These are phyloP conservation scores for Paecilomyces sp. DNA, from an alignment of 2,329 filamentous ascomycete species.

Conservation along the genomic window DNA sequence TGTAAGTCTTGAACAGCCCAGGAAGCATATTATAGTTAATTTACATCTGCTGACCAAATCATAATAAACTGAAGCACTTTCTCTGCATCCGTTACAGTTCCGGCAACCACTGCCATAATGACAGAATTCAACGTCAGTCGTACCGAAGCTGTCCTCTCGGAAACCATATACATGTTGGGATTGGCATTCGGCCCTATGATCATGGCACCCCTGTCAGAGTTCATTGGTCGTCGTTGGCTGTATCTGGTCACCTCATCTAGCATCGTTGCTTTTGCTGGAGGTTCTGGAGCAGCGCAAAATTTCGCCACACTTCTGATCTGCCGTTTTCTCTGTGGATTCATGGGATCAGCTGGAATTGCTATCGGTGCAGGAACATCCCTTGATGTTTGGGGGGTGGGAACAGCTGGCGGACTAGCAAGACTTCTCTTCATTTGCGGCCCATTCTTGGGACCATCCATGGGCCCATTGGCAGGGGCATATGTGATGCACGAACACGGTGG, in stretches of 20 bases:
- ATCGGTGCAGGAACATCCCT: slow-evolving; percentile 65
- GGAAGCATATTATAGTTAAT: background rate
- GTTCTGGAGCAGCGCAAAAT: slow-evolving; percentile 47
- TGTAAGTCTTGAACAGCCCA: slow-evolving; percentile 5
- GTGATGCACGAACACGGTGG: slow-evolving; percentile 25
- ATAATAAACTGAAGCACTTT: slow-evolving; percentile 3
- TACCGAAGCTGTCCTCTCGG: slow-evolving; percentile 22
- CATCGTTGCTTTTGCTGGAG: slow-evolving; percentile 30
- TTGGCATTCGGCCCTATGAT: slow-evolving; percentile 29
- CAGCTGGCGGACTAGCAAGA: slow-evolving; percentile 1
- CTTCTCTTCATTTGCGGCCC: slow-evolving; percentile 43
- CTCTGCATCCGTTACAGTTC: slow-evolving; percentile 1
- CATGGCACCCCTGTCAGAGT: slow-evolving; percentile 29
- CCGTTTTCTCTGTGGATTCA: slow-evolving; percentile 70
- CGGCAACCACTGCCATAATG: slow-evolving; percentile 4
- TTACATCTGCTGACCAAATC: slow-evolving; percentile 2
- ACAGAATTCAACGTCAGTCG: slow-evolving; percentile 10
- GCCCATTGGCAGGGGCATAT: slow-evolving; percentile 10
- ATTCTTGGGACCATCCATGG: slow-evolving; percentile 52
- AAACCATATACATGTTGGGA: slow-evolving; percentile 30
- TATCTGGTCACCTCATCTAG: slow-evolving; percentile 27
- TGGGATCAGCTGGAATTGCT: slow-evolving; percentile 58
- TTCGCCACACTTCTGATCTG: slow-evolving; percentile 63
- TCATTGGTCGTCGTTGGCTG: slow-evolving; percentile 25
- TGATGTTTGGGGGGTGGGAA: slow-evolving; percentile 56